Percentiles rank a stretch among this genome's conserved stretches.
Evolutionary conservation across 1,139 yeast genomes (phyloP).

Genomic region (Spathaspora jeffriesii): DNA sequence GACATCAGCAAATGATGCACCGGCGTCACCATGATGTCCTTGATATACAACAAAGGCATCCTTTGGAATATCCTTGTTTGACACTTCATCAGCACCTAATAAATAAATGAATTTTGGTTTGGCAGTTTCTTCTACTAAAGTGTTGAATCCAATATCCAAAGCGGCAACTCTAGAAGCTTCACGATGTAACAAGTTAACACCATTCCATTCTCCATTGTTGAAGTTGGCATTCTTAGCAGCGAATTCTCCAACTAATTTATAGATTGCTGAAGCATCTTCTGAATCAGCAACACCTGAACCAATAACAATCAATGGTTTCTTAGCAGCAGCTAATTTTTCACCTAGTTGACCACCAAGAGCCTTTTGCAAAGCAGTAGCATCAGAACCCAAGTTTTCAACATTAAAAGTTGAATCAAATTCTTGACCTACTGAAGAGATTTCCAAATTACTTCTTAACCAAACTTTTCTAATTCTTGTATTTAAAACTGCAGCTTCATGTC

Average conservation of each 20-base stretch:
- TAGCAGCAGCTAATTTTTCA: constrained; percentile 63
- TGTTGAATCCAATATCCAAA: constrained; percentile 78
- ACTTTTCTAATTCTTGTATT: constrained; percentile 84
- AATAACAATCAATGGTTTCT: constrained; percentile 76
- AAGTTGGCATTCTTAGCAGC: constrained; percentile 60
- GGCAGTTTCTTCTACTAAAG: constrained; percentile 49
- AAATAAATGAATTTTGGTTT: constrained; percentile 78
- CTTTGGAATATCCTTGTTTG: constrained; percentile 69
- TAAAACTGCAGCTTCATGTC: constrained; percentile 89
- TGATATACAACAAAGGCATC: constrained; percentile 90
- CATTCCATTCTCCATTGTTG: constrained; percentile 79
- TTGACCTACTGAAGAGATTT: constrained; percentile 74
- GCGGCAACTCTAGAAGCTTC: constrained; percentile 90
- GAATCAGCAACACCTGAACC: constrained; percentile 82
- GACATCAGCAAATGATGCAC: constrained; percentile 89
- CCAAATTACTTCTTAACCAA: constrained; percentile 72
- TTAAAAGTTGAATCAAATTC: constrained; percentile 77
- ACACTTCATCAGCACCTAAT: constrained; percentile 83
- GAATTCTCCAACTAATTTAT: constrained; percentile 63
- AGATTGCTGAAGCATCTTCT: constrained; percentile 64
- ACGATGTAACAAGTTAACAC: constrained; percentile 79
- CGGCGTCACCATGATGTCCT: constrained; percentile 92
- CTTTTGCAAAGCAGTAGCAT: constrained; percentile 54
- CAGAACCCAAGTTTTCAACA: constrained; percentile 62
- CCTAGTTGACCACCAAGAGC: constrained; percentile 76